Base-by-base conservation (phyloP, 352 stramenopile genomes). In the Nothophytophthora sp. region DNA sequence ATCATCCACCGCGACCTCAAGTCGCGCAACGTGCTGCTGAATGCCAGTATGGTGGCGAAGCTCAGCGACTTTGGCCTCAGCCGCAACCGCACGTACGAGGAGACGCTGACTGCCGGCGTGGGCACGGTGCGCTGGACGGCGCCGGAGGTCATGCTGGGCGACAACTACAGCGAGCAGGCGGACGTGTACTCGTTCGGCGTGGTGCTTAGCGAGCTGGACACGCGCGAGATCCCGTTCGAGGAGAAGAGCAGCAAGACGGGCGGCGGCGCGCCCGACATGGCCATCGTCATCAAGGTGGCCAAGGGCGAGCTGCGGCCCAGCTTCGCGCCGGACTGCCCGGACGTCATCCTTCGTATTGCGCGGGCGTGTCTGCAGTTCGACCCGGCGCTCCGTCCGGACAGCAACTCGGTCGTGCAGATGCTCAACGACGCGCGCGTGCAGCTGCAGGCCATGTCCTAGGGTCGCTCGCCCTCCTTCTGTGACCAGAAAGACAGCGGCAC, bases 181-280 rank as follows among this genome's bases (percentile, higher is more conserved):
- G 86, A 96, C 46, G 80, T 96, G 39, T 96, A 92, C 76, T 94
- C 86, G 63, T 96, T 89, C 44, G 86, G 86, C 55, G 81, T 95
- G 43, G 85, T 95, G 53, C 72, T 95, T 20, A 90, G 74, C 34
- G 85, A 95, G 55, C 60, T 95, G 24, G 85, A 95, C 62, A 92
- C 85, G 52, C 85, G 76, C 36, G 82, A 92, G 68, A 93, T 95
- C 45, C 85, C 85, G 43, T 95, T 92, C 45, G 82, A 93, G 54
- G 81, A 92, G 61, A 88, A 92, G 63, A 86, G 80, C 60, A 81
- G 66, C 54, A 90, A 76, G 48, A 79, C 66, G 43, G 76, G 67
- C 3, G 73, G 61, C 2, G 63, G 61, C 32, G 76, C n/a, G n/a
- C n/a, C n/a, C n/a, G n/a, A n/a, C n/a, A n/a, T n/a, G n/a, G n/a